Percentiles rank a stretch among this genome's conserved stretches.
Conservation (phyloP, 164 flowering plant genomes). For the Piper betle region DNA sequence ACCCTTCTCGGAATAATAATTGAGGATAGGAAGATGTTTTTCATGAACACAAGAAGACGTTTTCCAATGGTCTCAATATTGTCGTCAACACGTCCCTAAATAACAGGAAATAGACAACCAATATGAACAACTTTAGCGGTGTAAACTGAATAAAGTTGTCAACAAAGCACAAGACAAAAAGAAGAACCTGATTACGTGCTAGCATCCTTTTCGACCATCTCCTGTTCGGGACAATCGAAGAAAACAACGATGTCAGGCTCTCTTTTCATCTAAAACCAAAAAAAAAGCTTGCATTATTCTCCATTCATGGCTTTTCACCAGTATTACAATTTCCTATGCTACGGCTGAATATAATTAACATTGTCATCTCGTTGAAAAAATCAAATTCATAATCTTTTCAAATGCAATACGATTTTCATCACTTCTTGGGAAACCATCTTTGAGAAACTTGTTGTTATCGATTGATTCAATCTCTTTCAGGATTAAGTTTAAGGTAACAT, state of each 20-base stretch:
- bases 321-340: too few relatives aligned
- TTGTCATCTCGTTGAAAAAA: not conserved
- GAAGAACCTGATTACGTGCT: slow-evolving; percentile 85
- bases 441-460: slow-evolving; percentile 52
- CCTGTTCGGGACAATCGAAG: slow-evolving; percentile 89
- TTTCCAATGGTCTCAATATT: slow-evolving; percentile 71
- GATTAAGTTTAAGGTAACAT: slow-evolving; percentile 64
- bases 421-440: slow-evolving; percentile 92
- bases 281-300: slow-evolving; percentile 1
- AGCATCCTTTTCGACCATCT: slow-evolving; percentile 91
- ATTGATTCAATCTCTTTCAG: slow-evolving; percentile 57
- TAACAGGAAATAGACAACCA: not conserved
- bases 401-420: slow-evolving; percentile 88
- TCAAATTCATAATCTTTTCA: slow-evolving; percentile 63
- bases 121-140: too few relatives aligned
- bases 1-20: slow-evolving; percentile 56
- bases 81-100: slow-evolving; percentile 91
- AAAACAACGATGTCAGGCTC: slow-evolving; percentile 80
- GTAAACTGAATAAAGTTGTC: not conserved
- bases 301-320: not conserved
- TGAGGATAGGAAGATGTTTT: slow-evolving; percentile 66
- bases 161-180: not conserved
- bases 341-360: not conserved
- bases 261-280: slow-evolving; percentile 42
- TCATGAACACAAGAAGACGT: slow-evolving; percentile 55